phyloP scores from a whole-genome alignment of 148 eudicot genomes.

The Nepenthes gracilis region DNA sequence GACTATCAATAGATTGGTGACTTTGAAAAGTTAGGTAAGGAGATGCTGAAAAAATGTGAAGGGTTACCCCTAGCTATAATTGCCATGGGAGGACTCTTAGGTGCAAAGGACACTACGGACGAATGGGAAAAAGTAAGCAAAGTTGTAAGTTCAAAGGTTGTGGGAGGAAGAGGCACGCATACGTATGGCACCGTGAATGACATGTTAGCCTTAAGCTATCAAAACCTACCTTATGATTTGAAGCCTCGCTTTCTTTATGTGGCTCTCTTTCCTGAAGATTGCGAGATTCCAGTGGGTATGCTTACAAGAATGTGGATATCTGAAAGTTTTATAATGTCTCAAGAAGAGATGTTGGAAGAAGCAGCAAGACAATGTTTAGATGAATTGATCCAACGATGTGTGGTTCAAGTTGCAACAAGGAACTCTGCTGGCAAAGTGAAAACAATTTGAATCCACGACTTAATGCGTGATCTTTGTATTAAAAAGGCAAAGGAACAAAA shows the following conservation, averaged over 20 bases:
- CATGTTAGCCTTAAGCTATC: too few species aligned
- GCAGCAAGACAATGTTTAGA: slow-evolving; percentile 4
- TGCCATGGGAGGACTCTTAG: slow-evolving; percentile 21
- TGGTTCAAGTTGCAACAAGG: slow-evolving; percentile 16
- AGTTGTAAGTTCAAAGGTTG: slow-evolving; percentile 1
- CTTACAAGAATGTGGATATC: slow-evolving; percentile 14
- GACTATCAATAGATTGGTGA: neutral
- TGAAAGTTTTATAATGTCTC: slow-evolving; percentile 4
- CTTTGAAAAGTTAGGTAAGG: slow-evolving; percentile 16
- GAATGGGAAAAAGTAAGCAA: slow-evolving; percentile 9
- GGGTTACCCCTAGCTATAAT: slow-evolving; percentile 33
- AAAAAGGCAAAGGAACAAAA: slow-evolving; percentile 15
- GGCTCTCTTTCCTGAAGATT: slow-evolving; percentile 12
- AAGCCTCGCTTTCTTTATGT: slow-evolving; percentile 12
- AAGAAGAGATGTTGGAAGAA: slow-evolving; percentile 1
- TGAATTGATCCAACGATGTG: slow-evolving; percentile 11
- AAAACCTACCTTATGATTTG: too few species aligned
- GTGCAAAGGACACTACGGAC: slow-evolving; percentile 1
- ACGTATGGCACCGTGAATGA: too few species aligned
- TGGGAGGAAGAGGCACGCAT: neutral
- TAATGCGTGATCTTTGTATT: slow-evolving; percentile 22
- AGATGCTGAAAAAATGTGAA: slow-evolving; percentile 18
- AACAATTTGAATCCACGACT: slow-evolving; percentile 12
- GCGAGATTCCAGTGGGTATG: slow-evolving; percentile 9
- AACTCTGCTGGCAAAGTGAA: slow-evolving; percentile 11